A percentile compares a stretch with the other conserved stretches of the same genome.
Conservation (phyloP, 768 basidiomycete species). For the Psilocybe cubensis region DNA sequence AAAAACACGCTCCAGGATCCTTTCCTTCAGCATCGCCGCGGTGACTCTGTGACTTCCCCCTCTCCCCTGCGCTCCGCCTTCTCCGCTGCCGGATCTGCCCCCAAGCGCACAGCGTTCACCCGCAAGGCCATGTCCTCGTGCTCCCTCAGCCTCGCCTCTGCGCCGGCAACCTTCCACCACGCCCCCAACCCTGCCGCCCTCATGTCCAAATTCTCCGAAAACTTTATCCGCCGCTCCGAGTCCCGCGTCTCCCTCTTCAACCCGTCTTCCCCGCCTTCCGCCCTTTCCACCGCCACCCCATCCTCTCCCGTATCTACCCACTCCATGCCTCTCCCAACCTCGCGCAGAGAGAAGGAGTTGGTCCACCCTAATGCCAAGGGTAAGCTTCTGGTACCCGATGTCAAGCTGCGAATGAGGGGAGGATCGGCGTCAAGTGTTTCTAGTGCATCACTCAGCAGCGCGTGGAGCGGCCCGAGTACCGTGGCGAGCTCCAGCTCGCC, state of each 20-base stretch:
- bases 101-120: neutral
- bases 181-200: slow-evolving; percentile 28
- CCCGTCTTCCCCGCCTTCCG: slow-evolving; percentile 31
- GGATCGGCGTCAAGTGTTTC: slow-evolving; percentile 34
- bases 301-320: slow-evolving; percentile 39
- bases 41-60: neutral
- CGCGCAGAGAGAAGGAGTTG: slow-evolving; percentile 52
- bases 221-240: slow-evolving; percentile 58
- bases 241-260: slow-evolving; percentile 43
- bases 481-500: slow-evolving; percentile 27
- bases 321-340: slow-evolving; percentile 36
- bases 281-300: slow-evolving; percentile 14
- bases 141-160: slow-evolving; percentile 40
- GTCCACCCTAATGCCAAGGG: slow-evolving; percentile 66
- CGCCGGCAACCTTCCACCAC: slow-evolving; percentile 54
- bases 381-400: slow-evolving; percentile 56
- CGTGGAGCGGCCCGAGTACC: slow-evolving; percentile 28
- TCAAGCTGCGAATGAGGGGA: slow-evolving; percentile 42
- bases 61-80: slow-evolving; percentile 5
- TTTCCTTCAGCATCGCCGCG: slow-evolving; percentile 29
- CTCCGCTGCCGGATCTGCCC: slow-evolving; percentile 6
- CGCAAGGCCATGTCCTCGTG: slow-evolving; percentile 11
- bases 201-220: slow-evolving; percentile 57
- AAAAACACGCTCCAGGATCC: slow-evolving; percentile 21
- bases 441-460: slow-evolving; percentile 39